Evolutionary conservation across 2,329 filamentous ascomycete genomes (phyloP), one percentile per base, ranked within the genome.

Genomic region (Fusarium sp.): DNA sequence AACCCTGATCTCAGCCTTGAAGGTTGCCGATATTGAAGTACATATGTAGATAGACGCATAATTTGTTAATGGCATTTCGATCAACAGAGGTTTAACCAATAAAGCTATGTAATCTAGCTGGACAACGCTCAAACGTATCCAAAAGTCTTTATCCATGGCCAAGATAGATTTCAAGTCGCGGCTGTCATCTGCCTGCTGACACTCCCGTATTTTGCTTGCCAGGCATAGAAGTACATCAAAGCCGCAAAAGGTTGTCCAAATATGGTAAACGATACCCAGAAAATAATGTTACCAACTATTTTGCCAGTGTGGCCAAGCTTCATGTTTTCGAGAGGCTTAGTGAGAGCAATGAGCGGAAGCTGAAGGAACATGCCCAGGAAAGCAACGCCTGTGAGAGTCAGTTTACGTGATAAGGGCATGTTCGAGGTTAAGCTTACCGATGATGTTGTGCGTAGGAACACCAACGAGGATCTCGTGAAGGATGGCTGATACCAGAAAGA

Each of bases 191-290:
- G 76, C 70, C 81, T 84, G 70, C 87, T 93, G 22, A 94, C 91
- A 74, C 91, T 94, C 14, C 96, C 96, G 77, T 97, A 98, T 83
- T 98, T 98, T 57, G 94, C 94, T 81, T 98, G 95, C 95, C 96
- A 99, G 2, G 94, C 94, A 78, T 98, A 98, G 79, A 98, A 99
- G 79, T 99, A 99, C 78, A 97, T 85, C 63, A 99, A 83, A 1
- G 94, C 94, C 2, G 94, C 96, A 73, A 98, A 88, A 1, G 96
- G 96, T 83, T 99, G 96, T 5, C 96, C 96, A 14, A 99, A 92
- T 4, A 98, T 88, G 69, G 95, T 98, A 77, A 99, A 99, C 14
- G 92, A 95, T 21, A 98, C 85, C 96, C 96, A 98, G 80, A 99
- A 99, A 60, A 97, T 94, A 75, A 91, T 90, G 79, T 99, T 99